These are phyloP conservation scores for Fusarium foetens DNA, from an alignment of 2,329 filamentous ascomycete genomes.

Conservation along the genomic window DNA sequence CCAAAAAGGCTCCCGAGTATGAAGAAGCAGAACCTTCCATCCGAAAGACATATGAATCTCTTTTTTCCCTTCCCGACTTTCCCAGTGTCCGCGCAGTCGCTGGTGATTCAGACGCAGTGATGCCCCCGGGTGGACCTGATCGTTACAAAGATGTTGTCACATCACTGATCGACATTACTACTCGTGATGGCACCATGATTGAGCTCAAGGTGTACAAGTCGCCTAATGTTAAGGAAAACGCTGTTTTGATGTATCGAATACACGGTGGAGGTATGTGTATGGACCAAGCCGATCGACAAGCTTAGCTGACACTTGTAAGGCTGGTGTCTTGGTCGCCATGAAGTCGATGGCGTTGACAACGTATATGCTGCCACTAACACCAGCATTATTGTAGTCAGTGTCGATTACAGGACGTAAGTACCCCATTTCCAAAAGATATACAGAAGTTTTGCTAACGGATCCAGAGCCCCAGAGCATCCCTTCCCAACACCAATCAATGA, in stretches of 20 bases:
- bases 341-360: conserved; percentile 40
- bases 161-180: conserved; percentile 20
- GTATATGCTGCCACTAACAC: conserved; percentile 28
- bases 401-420: conserved; percentile 37
- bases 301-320: conserved; percentile 6
- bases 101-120: conserved; percentile 30
- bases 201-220: conserved; percentile 40
- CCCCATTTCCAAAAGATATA: accelerated
- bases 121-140: conserved; percentile 33
- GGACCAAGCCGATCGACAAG: not conserved
- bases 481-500: conserved; percentile 38
- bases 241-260: conserved; percentile 40
- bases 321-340: conserved; percentile 39
- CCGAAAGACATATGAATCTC: not conserved
- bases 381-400: conserved; percentile 38
- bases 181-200: conserved; percentile 28
- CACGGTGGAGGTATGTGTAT: conserved; percentile 39
- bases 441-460: not conserved
- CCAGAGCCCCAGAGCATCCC: conserved; percentile 37
- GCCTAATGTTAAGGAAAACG: not conserved
- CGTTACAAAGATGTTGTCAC: conserved; percentile 23
- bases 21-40: not conserved
- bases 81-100: not conserved
- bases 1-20: conserved; percentile 16
- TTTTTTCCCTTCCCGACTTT: not conserved